Evolutionary conservation across 176 grass and related monocot species (phyloP).

Genomic region (Juncus inflexus): DNA sequence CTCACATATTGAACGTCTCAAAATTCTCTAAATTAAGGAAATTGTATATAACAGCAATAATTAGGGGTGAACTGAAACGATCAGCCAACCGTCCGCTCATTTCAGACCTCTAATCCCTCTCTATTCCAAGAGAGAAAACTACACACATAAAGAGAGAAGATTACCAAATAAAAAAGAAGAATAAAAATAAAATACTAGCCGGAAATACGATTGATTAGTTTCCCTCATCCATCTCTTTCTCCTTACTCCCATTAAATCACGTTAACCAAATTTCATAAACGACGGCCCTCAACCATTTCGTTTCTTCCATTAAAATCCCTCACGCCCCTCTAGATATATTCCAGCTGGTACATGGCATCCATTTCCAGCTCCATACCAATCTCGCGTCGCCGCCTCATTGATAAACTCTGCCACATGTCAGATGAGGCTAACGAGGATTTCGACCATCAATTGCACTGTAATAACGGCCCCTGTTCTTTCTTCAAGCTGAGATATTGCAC

Average conservation of each 20-base stretch:
- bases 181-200: no score
- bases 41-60: not conserved
- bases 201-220: conserved; percentile 38
- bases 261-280: not conserved
- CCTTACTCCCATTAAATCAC: conserved; percentile 26
- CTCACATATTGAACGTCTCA: no score
- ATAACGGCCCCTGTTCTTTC: conserved; percentile 6
- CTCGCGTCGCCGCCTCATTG: conserved; percentile 16
- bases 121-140: not conserved
- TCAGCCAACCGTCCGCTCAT: not conserved
- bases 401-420: not conserved
- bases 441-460: conserved; percentile 5
- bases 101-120: conserved; percentile 11
- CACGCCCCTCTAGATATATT: no score
- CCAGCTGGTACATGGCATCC: conserved; percentile 3
- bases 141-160: not conserved
- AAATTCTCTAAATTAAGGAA: no score
- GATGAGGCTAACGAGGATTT: not conserved
- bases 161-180: not conserved
- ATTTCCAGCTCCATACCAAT: conserved; percentile 5
- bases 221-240: conserved; percentile 40
- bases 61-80: conserved; percentile 8
- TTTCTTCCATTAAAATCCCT: no score
- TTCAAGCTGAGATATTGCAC: conserved; percentile 1
- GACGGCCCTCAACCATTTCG: not conserved